Base-by-base conservation (phyloP, 768 basidiomycete species). In the Lentinula guzmanii region DNA sequence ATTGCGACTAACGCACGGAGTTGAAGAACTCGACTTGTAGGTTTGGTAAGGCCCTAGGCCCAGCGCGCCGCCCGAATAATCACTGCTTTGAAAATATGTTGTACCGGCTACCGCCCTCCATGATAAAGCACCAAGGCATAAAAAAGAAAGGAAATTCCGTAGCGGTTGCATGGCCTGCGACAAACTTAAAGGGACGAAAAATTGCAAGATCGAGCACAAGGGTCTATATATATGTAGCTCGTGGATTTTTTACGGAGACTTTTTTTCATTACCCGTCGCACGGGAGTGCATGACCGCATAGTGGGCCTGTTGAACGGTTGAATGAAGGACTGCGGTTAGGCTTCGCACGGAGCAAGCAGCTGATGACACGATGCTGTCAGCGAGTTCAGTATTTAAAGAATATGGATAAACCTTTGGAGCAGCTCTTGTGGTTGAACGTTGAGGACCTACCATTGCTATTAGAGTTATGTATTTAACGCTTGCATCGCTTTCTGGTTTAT, bases 31-130 rank as follows among this genome's bases (percentile, higher is more conserved):
- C 28, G 58, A 59, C 10, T 34, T 48, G 34, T 50, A 59, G 9
- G 33, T 59, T 39, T 59, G 58, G 31, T n/a, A 34, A 24, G 58
- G 58, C 6, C 58, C 58, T 18, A 9, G n/a, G 8, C 58, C 58
- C 10, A 59, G 46, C 10, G 45, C 46, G 10, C 58, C 58, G n/a
- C 45, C 50, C 28, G 58, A 34, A 24, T 59, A 59, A n/a, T 59
- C 58, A 21, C 21, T 48, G 48, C 58, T 59, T 28, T 59, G 33
- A 24, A 50, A 59, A 28, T 34, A 50, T 21, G 21, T 43, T 15
- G 55, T 42, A n/a, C 39, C 55, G 15, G 55, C 46, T 42, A 39
- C 21, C 24, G n/a, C 45, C 4, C 34, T 34, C 16, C 45, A 28
- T n/a, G 58, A 35, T 21, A 35, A 59, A 45, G 18, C 15, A 16